These are phyloP conservation scores for Kalmusia sp. DNA, from an alignment of 2,329 filamentous ascomycete species.

Conservation along the genomic window DNA sequence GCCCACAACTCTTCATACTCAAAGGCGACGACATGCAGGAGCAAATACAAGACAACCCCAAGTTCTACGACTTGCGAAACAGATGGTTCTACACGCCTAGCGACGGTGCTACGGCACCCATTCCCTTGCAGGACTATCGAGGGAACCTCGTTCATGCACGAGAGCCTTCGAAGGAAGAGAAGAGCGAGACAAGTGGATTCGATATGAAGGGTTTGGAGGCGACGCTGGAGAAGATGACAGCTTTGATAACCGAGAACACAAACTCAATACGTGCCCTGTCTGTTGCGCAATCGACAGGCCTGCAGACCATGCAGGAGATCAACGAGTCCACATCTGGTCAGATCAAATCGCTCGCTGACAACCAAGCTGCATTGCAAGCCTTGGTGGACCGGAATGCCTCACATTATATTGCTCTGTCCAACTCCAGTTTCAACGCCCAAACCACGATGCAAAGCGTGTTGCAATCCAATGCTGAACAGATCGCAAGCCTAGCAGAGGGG, in stretches of 20 bases:
- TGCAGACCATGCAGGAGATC: conserved; percentile 46
- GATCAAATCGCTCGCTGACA: conserved; percentile 42
- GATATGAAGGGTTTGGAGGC: conserved; percentile 31
- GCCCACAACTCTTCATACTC: conserved; percentile 43
- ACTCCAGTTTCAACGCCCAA: conserved; percentile 37
- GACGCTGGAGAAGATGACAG: conserved; percentile 33
- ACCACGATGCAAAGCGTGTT: conserved; percentile 30
- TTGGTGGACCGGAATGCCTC: conserved; percentile 42
- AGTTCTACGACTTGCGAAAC: conserved; percentile 36
- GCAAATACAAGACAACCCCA: conserved; percentile 39
- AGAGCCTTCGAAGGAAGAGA: conserved; percentile 5
- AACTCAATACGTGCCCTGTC: conserved; percentile 42
- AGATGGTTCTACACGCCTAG: conserved; percentile 43
- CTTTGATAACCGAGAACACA: conserved; percentile 37
- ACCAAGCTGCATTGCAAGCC: conserved; percentile 37
- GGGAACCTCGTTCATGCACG: conserved; percentile 22
- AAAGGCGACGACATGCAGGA: conserved; percentile 42
- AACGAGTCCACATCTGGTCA: conserved; percentile 44
- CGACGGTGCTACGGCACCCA: conserved; percentile 30
- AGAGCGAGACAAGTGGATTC: conserved; percentile 14
- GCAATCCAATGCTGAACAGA: conserved; percentile 34
- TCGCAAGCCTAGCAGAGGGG: conserved; percentile 34
- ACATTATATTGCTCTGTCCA: conserved; percentile 44
- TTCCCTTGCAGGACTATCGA: conserved; percentile 38
- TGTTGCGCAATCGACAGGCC: conserved; percentile 42